Evolutionary conservation across 495 filamentous ascomycete genomes (phyloP).

Genomic region (Trichoderma erinaceum): DNA sequence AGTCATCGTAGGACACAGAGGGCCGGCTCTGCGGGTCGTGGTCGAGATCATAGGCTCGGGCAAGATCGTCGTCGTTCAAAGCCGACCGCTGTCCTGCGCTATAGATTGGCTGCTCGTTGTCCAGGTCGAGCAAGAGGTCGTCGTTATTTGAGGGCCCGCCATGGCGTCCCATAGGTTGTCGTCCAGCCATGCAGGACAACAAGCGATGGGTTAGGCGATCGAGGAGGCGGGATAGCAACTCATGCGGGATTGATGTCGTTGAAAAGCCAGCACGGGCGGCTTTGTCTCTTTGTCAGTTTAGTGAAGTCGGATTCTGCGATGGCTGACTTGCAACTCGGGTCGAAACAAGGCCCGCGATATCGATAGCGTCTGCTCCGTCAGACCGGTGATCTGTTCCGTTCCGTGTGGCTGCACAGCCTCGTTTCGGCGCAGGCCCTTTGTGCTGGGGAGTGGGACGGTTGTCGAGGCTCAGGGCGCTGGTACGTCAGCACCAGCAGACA

Average conservation of each 20-base stretch:
- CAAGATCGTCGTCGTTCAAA: constrained; percentile 69
- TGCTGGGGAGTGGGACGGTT: not conserved
- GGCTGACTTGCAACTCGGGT: not conserved
- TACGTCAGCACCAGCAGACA: constrained; percentile 2
- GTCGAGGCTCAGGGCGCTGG: constrained; percentile 1
- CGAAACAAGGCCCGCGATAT: constrained; percentile 8
- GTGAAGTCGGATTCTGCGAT: not conserved
- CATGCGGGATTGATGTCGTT: constrained; percentile 16
- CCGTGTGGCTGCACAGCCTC: constrained; percentile 30
- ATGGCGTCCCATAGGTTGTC: constrained; percentile 46
- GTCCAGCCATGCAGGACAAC: constrained; percentile 58
- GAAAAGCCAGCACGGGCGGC: not conserved
- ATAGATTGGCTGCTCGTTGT: constrained; percentile 62
- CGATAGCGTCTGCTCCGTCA: constrained; percentile 1
- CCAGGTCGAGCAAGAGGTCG: constrained; percentile 72
- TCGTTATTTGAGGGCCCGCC: constrained; percentile 53
- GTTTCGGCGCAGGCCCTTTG: constrained; percentile 20
- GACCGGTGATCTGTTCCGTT: constrained; percentile 19
- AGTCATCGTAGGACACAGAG: constrained; percentile 91
- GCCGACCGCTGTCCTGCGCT: constrained; percentile 64
- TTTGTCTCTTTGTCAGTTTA: not conserved
- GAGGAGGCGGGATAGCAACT: constrained; percentile 27
- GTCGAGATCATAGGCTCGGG: constrained; percentile 62
- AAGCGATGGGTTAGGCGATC: constrained; percentile 17
- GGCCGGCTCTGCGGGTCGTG: constrained; percentile 64